Base-by-base conservation (phyloP, 305 asterid species). In the Salvia sclarea region DNA sequence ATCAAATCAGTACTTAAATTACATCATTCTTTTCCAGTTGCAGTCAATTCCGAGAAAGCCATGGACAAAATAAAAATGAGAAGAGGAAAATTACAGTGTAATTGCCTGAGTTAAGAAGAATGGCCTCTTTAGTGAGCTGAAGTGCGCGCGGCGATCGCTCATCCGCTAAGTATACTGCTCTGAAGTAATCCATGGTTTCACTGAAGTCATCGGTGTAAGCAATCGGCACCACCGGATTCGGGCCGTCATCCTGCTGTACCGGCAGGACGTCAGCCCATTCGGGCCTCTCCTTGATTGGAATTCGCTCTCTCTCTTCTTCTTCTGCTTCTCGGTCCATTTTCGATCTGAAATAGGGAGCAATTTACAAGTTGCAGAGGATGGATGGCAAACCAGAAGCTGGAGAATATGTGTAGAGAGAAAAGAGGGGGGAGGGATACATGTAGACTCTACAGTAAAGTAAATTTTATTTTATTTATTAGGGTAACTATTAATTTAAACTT, bases 241-340 rank as follows among this genome's bases (percentile, higher is more conserved):
- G 96, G 72, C 97, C 98, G 54, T 93, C 98, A 45, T 91, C 83
- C 70, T 93, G 98, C 1, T 92, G 91, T 14, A 93, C 75, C 20
- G 98, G 96, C 67, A 33, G 79, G 16, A 93, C 76, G 40, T 91
- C 98, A 0, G 80, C 93, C 97, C 97, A 93, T 60, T 88, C 97
- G 31, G 91, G 81, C 71, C 97, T 80, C 74, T 66, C 66, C 66
- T 79, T 77, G 2, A 91, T 59, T 6, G 96, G 90, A 17, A 81
- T 71, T 62, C 74, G 72, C 71, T 1, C 61, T 24, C 45, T 62
- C 49, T 47, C 64, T 53, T 73, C 75, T 16, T 45, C 67, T 13
- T 7, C 66, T 38, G 17, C 43, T 55, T 38, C 70, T 25, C 13
- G 58, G 24, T 53, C 40, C 84, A 76, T 80, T 28, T 22, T 55